Conservation (phyloP, 306 rosid species). For the Quercus alba region DNA sequence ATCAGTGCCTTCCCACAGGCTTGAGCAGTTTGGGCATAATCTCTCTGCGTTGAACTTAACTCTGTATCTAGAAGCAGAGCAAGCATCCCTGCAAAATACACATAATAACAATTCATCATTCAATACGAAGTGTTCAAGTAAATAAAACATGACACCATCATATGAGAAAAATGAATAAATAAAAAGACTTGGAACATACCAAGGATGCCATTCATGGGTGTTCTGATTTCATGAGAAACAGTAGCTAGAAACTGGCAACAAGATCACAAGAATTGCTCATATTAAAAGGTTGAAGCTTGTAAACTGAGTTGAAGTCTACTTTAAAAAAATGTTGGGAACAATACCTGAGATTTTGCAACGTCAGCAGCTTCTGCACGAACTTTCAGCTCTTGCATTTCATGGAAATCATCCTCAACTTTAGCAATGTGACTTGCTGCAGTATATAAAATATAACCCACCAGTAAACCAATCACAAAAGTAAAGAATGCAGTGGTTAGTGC, state of each 20-base stretch:
- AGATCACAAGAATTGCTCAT: slow-evolving; percentile 14
- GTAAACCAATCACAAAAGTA: slow-evolving; percentile 72
- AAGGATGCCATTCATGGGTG: slow-evolving; percentile 98
- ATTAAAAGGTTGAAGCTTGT: slow-evolving; percentile 14
- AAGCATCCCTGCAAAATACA: slow-evolving; percentile 78
- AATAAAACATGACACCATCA: background rate
- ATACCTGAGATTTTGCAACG: slow-evolving; percentile 95
- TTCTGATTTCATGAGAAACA: slow-evolving; percentile 97
- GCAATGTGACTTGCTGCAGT: slow-evolving; percentile 91
- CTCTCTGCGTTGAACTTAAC: slow-evolving; percentile 88
- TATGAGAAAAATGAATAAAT: slow-evolving; percentile 4
- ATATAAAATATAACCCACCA: slow-evolving; percentile 85
- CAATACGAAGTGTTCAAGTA: background rate
- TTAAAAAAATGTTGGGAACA: slow-evolving; percentile 16
- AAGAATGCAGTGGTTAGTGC: slow-evolving; percentile 62
- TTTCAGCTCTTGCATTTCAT: slow-evolving; percentile 67
- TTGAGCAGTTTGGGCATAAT: slow-evolving; percentile 96
- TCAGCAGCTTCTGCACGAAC: slow-evolving; percentile 92
- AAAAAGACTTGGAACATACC: slow-evolving; percentile 43
- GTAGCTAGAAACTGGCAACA: slow-evolving; percentile 85
- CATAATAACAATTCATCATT: slow-evolving; percentile 6
- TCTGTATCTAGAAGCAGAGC: slow-evolving; percentile 88
- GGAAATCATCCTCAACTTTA: slow-evolving; percentile 94
- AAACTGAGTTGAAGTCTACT: slow-evolving; percentile 13
- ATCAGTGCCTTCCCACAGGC: slow-evolving; percentile 95